These are phyloP conservation scores for Phytophthora idaei DNA, from an alignment of 352 stramenopile genomes.

Conservation along the genomic window DNA sequence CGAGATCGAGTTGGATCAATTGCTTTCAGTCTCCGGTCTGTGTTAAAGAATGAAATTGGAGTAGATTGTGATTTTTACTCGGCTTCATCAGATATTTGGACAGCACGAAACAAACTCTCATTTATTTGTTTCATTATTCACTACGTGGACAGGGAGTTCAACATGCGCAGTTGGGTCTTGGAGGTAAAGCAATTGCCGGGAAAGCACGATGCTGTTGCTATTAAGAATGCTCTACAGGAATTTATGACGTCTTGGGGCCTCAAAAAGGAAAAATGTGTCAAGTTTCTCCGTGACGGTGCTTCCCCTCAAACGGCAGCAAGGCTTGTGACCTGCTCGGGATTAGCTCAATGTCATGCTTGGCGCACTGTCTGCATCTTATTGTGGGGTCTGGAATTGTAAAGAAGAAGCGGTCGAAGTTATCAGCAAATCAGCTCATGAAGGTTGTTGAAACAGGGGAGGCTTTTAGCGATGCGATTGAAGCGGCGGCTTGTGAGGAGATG, in stretches of 20 bases:
- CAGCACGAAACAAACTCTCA: constrained; percentile 1
- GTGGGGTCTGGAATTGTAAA: constrained; percentile 11
- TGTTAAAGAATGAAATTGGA: constrained; percentile 1
- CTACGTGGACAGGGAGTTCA: neutral
- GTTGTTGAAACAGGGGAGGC: neutral
- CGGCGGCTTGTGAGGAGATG: neutral
- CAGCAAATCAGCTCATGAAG: neutral
- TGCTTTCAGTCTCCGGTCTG: neutral
- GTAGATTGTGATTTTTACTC: constrained; percentile 11
- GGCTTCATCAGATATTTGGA: constrained; percentile 12
- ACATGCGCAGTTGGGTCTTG: constrained; percentile 6
- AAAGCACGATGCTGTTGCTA: constrained; percentile 5
- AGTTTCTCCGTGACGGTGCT: constrained; percentile 13
- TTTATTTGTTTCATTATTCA: constrained; percentile 12
- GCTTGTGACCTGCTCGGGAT: constrained; percentile 2
- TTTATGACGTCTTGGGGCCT: constrained; percentile 2
- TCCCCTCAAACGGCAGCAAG: neutral
- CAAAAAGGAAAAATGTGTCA: neutral
- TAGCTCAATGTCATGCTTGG: constrained; percentile 6
- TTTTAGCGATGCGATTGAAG: neutral
- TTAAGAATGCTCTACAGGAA: neutral
- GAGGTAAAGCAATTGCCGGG: neutral
- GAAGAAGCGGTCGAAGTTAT: neutral
- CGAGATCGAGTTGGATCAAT: constrained; percentile 1
- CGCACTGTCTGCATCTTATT: constrained; percentile 7